Percentiles rank a stretch among this genome's conserved stretches.
Evolutionary conservation across 2,329 filamentous ascomycete species (phyloP).

Genomic region (Ustilaginoidea virens): DNA sequence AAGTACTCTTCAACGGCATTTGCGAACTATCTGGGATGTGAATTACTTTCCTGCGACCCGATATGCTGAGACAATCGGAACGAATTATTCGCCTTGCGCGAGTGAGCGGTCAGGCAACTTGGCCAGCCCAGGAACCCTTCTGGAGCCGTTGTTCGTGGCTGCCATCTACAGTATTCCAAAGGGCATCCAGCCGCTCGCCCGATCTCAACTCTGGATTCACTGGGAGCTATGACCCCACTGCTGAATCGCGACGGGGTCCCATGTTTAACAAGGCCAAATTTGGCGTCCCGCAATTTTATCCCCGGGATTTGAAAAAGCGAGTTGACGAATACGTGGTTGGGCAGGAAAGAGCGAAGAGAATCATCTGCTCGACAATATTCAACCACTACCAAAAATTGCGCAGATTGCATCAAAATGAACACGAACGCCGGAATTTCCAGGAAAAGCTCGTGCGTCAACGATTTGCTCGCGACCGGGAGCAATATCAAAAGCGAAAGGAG

Average conservation of each 20-base stretch:
- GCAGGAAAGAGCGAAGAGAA: constrained; percentile 87
- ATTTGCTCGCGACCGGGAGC: constrained; percentile 50
- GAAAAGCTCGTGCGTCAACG: constrained; percentile 59
- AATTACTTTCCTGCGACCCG: too few species aligned
- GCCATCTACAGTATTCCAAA: constrained; percentile 1
- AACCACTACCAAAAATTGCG: constrained; percentile 90
- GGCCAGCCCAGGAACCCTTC: neutral
- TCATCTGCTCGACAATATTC: constrained; percentile 83
- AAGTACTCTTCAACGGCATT: too few species aligned
- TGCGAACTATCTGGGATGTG: too few species aligned
- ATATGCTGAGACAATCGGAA: constrained; percentile 3
- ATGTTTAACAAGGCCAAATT: constrained; percentile 43
- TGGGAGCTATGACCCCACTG: constrained; percentile 40
- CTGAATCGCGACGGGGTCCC: constrained; percentile 38
- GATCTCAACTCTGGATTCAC: constrained; percentile 43
- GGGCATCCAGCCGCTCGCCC: constrained; percentile 23
- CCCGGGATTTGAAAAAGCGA: constrained; percentile 65
- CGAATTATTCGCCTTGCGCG: constrained; percentile 1
- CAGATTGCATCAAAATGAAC: constrained; percentile 63
- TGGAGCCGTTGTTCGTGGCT: neutral
- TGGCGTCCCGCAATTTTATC: constrained; percentile 48
- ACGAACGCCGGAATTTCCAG: constrained; percentile 36
- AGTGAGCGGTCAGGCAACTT: neutral
- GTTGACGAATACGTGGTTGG: constrained; percentile 94
- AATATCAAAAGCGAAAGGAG: constrained; percentile 37